Base-by-base conservation (phyloP, 805 yeast genomes). In the Yamadazyma sp. region DNA sequence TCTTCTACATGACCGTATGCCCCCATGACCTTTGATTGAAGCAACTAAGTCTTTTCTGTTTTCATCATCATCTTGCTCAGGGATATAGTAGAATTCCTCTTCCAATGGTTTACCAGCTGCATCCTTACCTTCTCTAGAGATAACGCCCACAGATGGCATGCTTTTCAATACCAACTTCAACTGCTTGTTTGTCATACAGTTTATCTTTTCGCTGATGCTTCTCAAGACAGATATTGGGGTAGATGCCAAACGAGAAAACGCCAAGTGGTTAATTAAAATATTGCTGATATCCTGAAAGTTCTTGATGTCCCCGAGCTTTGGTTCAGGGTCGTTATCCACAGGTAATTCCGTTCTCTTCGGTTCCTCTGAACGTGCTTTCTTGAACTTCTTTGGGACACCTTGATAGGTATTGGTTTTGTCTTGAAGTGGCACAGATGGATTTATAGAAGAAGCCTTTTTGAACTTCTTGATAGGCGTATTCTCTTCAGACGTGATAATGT, bases 91-190 rank as follows among this genome's bases (percentile, higher is more conserved):
- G 55, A 87, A 93, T 57, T 93, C 97, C 57, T 88, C 95, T 48
- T 91, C 98, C 45, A 93, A 70, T 3, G 85, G 86, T 59, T 89
- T 88, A 8, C 98, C 99, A 2, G 96, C 95, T 3, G 98, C 97
- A 61, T 93, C 99, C 59, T 89, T 90, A 33, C 97, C 97, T 41
- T 75, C 72, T 59, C 98, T 82, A 53, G 79, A 77, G 43, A 93
- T 90, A 8, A 84, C 83, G n/a, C 98, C 98, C 41, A 91, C 74
- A 52, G 91, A 83, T 4, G 60, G 51, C 25, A 78, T 63, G 29
- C 59, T 55, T 35, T 63, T 60, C 29, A 80, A 67, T 6, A 78
- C 53, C 13, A 56, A 55, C 30, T 76, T 67, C 10, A 78, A 59
- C 40, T 69, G 68, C 20, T 64, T 59, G 23, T 70, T 62, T 4